Evolutionary conservation across 805 yeast species (phyloP).

Genomic region (Jamesozyma rosinii): DNA sequence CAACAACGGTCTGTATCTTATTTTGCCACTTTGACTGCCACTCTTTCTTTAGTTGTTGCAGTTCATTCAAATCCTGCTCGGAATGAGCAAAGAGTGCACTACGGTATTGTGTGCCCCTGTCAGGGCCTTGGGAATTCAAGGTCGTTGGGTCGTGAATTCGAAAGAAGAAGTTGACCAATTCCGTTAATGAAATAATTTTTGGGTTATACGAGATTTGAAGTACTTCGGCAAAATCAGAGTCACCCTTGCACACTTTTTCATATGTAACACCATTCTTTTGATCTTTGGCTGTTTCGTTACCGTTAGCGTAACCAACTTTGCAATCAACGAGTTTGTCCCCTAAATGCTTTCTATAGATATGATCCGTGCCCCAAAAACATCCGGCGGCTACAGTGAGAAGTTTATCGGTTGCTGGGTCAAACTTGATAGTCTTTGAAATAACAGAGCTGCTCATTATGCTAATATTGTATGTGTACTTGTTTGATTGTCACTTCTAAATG

Average conservation of each 20-base stretch:
- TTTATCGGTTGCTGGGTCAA: conserved; percentile 39
- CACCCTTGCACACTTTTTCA: conserved; percentile 63
- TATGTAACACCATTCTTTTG: conserved; percentile 37
- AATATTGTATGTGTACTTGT: no score
- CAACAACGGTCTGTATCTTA: conserved; percentile 59
- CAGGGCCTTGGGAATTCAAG: conserved; percentile 75
- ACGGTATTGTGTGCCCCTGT: conserved; percentile 82
- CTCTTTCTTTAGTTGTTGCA: conserved; percentile 39
- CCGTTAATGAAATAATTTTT: conserved; percentile 42
- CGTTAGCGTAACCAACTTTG: conserved; percentile 89
- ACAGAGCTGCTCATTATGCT: conserved; percentile 9
- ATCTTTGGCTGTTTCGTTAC: conserved; percentile 41
- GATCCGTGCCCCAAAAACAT: conserved; percentile 88
- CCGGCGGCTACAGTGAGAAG: conserved; percentile 56
- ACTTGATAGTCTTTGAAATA: conserved; percentile 34
- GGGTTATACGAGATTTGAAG: conserved; percentile 82
- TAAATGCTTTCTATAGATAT: conserved; percentile 64
- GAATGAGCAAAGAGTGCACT: conserved; percentile 64
- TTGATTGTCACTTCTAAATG: no score
- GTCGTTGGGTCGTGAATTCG: conserved; percentile 93
- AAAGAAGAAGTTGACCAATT: conserved; percentile 74
- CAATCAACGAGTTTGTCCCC: conserved; percentile 55
- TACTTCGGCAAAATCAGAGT: conserved; percentile 73
- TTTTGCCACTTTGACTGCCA: conserved; percentile 65
- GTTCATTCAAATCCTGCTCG: conserved; percentile 37